Base-by-base conservation (phyloP, 139 green algal genomes). In the Bryopsis sp. region DNA sequence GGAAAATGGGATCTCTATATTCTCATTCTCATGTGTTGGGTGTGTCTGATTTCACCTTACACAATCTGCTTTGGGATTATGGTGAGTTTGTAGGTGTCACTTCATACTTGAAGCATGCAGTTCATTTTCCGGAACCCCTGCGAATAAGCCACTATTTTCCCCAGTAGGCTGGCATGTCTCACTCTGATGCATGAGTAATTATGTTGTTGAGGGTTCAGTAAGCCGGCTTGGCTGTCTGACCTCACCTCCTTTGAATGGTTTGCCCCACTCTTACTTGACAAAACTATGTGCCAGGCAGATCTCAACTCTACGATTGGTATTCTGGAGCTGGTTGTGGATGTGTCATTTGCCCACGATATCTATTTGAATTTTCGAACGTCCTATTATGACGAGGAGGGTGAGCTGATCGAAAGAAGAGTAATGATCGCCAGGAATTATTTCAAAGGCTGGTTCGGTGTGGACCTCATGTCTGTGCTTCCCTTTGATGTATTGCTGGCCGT, bases 1-100 rank as follows among this genome's bases (percentile, higher is more conserved):
- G 73, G 57, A 38, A 68, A 67, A 29, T 83, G 77, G 77, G 77
- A 83, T 67, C 33, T 80, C 24, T 72, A 71, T 64, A 78, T 83
- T 15, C 39, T 79, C 66, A 2, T 73, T 31, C 70, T 80, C 60
- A 70, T 83, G 58, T 28, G 71, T 15, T 83, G 72, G 72, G 74
- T 80, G 54, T 75, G 73, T 28, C 74, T 82, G 60, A 71, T 65
- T 5, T 71, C 58, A 2, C 73, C 73, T 28, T 57, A 78, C 60
- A 75, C 79, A 59, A 78, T 82, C 61, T 80, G 73, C 70, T 82
- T 82, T 60, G 73, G 73, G 0, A 57, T 79, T 0, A n/a, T 19
- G 72, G 76, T 77, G 63, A 47, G 67, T 28, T 8, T 34, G n/a
- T n/a, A n/a, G n/a, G n/a, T n/a, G n/a, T n/a, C n/a, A n/a, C n/a